A percentile compares a stretch with the other conserved stretches of the same genome.
Evolutionary conservation across 768 basidiomycete genomes (phyloP).

Genomic region (Tremella mesenterica): DNA sequence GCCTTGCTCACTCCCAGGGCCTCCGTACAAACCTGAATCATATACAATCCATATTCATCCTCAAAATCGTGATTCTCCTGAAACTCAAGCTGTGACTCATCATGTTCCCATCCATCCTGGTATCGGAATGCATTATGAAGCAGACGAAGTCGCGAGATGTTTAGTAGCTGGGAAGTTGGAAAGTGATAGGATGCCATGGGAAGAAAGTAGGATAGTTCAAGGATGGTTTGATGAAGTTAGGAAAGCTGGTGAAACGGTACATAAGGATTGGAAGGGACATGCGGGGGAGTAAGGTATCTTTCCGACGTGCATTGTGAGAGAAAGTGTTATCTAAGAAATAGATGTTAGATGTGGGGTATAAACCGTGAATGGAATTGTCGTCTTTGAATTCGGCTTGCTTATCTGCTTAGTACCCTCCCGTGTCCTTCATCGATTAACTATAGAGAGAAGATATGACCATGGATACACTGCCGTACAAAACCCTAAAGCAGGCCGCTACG

Average conservation of each 20-base stretch:
- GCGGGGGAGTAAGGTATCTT: conserved; percentile 14
- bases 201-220: conserved; percentile 74
- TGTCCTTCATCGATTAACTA: no score
- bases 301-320: no score
- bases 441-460: no score
- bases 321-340: no score
- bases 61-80: conserved; percentile 38
- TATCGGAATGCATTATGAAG: conserved; percentile 73
- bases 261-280: conserved; percentile 43
- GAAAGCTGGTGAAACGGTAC: conserved; percentile 56
- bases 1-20: conserved; percentile 6
- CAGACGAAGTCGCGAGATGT: conserved; percentile 77
- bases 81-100: conserved; percentile 56
- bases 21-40: conserved; percentile 21
- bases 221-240: conserved; percentile 73
- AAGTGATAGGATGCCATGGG: conserved; percentile 65
- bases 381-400: no score
- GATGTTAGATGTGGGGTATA: no score
- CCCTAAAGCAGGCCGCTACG: no score
- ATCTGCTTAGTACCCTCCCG: no score
- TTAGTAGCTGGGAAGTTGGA: conserved; percentile 64
- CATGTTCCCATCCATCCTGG: conserved; percentile 48
- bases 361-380: no score
- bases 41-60: conserved; percentile 30
- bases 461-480: no score